These are phyloP conservation scores for Russula ochroleuca DNA, from an alignment of 768 basidiomycete genomes.

Conservation along the genomic window DNA sequence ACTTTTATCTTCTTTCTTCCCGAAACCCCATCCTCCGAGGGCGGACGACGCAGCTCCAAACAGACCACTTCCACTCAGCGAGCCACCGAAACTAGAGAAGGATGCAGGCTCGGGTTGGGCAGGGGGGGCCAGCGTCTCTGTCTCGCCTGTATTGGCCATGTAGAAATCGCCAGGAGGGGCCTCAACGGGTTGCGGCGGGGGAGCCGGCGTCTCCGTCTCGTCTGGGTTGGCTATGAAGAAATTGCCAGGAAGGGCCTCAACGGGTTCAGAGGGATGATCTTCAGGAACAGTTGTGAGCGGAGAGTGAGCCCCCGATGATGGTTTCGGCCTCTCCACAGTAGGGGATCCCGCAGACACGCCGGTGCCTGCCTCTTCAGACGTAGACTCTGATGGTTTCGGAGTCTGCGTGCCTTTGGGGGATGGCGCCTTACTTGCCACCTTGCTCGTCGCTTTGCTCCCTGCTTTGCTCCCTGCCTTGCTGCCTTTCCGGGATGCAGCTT, in stretches of 20 bases:
- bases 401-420: conserved; percentile 22
- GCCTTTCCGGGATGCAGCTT: conserved; percentile 16
- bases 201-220: not conserved
- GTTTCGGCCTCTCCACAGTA: not conserved
- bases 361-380: not conserved
- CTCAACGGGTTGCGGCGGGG: not conserved
- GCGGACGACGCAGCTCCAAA: conserved; percentile 4
- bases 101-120: not conserved
- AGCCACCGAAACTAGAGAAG: not conserved
- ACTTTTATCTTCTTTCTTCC: conserved; percentile 11
- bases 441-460: conserved; percentile 22
- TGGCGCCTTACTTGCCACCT: conserved; percentile 18
- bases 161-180: conserved; percentile 9
- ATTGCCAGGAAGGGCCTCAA: conserved; percentile 3
- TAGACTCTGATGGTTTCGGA: conserved; percentile 13
- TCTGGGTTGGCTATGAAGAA: conserved; percentile 9
- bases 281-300: conserved; percentile 17
- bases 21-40: conserved; percentile 16
- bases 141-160: conserved; percentile 2
- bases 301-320: conserved; percentile 1
- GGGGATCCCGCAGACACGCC: not conserved
- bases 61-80: not conserved
- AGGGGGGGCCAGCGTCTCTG: not conserved
- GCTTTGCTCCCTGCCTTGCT: conserved; percentile 24
- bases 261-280: not conserved